Evolutionary conservation across 176 grass and related monocot genomes (phyloP), one percentile per base, ranked within the genome.

Genomic region (Eragrostis curvula): DNA sequence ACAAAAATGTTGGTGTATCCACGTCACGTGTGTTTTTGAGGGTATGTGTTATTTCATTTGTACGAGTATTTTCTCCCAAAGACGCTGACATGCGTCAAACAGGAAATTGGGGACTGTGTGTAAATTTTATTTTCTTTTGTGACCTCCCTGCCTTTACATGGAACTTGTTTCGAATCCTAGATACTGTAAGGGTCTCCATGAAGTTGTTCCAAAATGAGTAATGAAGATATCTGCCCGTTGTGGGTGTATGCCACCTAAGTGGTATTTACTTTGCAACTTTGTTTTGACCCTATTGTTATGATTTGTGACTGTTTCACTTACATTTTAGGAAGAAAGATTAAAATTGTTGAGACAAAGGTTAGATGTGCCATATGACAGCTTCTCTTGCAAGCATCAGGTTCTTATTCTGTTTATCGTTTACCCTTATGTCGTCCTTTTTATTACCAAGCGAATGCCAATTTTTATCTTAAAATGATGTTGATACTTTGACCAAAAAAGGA

Each of bases 261-360:
- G 25, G 64, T 66, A 11, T 72, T 85, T 71, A 42, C 65, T 41
- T 59, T 79, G 20, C 3, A 69, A 80, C 57, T 66, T 77, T 45
- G 25, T 60, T 68, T 51, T 20, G 42, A 64, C 17, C 20, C 20
- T 23, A 21, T 29, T 23, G n/a, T 23, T 58, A 10, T 66, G 44
- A 3, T 25, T 24, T 84, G 28, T 90, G 21, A 66, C 39, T 51
- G 20, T 81, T 81, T 56, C 74, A 51, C 55, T 65, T 53, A 58
- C 36, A 66, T 77, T 87, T 29, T 75, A 95, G 93, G 94, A 90
- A 83, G 83, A 94, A 85, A 90, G 87, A 60, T 88, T 94, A 52
- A 89, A 63, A 80, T 92, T 84, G 56, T 74, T 97, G 71, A 90
- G 92, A 79, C 87, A 80, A 57, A 92, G 94, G 80, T 67, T 90